Base-by-base conservation (phyloP, 345 rosid species). In the Aurinia saxatilis region DNA sequence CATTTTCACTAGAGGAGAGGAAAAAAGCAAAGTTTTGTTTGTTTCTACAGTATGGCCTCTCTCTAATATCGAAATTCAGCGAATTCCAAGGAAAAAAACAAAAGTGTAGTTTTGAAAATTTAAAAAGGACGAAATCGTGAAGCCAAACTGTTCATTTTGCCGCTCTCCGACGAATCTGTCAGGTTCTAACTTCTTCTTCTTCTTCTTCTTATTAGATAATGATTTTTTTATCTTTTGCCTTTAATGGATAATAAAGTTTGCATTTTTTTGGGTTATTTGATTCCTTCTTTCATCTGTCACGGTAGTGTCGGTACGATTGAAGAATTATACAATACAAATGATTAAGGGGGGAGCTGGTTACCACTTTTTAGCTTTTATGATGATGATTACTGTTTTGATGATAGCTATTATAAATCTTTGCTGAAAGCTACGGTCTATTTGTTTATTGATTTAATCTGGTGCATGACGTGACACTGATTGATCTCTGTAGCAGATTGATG, bases 331-430 rank as follows among this genome's bases (percentile, higher is more conserved):
- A 1, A 21, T 21, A 21, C 4, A 21, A 21, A 21, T 21, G 25
- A 21, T 61, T 29, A 62, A 49, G 38, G 27, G 30, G 36, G 39
- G 38, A 63, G 50, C 58, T 50, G 50, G 29, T 50, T 63, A 18
- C 31, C 40, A 50, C 59, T 34, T 33, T 18, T 16, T 27, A 27
- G 13, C 65, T 15, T 35, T 54, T 11, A 56, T 66, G 56, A 66
- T 54, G 7, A 56, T 66, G 56, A 66, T 66, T 41, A 63, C 75
- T 63, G 59, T 63, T 46, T 68, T 63, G 53, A 16, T 71, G 70
- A 71, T 4, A 63, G 70, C 60, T 50, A 71, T 63, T 11, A 56
- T 39, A 49, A 63, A 71, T 63, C 75, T 71, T 19, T 23, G 66
- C 27, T 56, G 74, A 70, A 62, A 70, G 74, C 74, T 47, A 70